Evolutionary conservation across 495 filamentous ascomycete genomes (phyloP).

Genomic region (Penicillium pulvis): DNA sequence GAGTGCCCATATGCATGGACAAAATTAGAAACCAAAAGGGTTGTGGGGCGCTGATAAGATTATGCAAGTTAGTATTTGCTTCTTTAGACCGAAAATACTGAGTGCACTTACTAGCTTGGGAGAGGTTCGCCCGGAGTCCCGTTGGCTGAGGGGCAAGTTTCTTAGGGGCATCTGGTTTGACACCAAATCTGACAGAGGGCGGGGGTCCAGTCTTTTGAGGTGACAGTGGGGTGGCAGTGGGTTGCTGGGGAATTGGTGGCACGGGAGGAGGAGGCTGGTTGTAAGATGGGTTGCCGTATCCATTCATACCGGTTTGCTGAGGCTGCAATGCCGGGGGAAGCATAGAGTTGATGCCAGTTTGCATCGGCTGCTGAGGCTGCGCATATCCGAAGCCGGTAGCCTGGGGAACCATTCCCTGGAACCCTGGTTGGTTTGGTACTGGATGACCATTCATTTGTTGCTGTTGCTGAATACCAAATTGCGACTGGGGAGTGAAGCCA

Average conservation of each 20-base stretch:
- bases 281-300: conserved; percentile 50
- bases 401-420: conserved; percentile 63
- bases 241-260: conserved; percentile 51
- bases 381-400: conserved; percentile 63
- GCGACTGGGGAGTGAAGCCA: conserved; percentile 52
- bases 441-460: conserved; percentile 37
- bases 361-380: conserved; percentile 53
- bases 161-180: conserved; percentile 63
- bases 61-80: conserved; percentile 21
- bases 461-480: conserved; percentile 57
- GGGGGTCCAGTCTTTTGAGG: conserved; percentile 95
- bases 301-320: conserved; percentile 60
- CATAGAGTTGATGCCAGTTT: conserved; percentile 48
- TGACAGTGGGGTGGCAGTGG: conserved; percentile 60
- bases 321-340: conserved; percentile 49
- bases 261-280: conserved; percentile 39
- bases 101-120: conserved; percentile 82
- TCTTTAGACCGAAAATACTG: conserved; percentile 6
- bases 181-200: conserved; percentile 86
- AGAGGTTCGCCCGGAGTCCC: conserved; percentile 83
- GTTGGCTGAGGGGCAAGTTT: conserved; percentile 88
- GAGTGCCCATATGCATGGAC: conserved; percentile 9
- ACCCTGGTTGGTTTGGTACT: conserved; percentile 39
- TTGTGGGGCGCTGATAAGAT: conserved; percentile 73
- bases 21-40: conserved; percentile 80